Conservation (phyloP, 192 early-diverging fungal species). For the Backusella tarrabulga region DNA sequence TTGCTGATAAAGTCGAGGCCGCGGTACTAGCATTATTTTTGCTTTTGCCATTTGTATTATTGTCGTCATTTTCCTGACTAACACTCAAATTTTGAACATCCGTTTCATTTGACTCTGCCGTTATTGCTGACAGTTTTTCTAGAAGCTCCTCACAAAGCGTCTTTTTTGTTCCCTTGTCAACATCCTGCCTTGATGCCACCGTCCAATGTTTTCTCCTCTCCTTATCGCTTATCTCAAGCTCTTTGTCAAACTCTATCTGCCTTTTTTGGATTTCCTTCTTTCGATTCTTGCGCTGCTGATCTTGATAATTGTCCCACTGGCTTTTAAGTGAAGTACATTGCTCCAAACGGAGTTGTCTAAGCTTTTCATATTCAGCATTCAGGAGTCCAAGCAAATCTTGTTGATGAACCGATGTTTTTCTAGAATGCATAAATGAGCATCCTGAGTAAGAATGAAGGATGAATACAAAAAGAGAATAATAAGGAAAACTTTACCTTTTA, state of each 20-base stretch:
- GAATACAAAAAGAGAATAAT: not conserved
- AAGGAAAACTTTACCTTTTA: not conserved
- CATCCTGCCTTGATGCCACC: not conserved
- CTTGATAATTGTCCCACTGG: slow-evolving; percentile 9
- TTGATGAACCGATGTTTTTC: not conserved
- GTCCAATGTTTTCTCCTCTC: slow-evolving; percentile 7
- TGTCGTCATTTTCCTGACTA: not conserved
- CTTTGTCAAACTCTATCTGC: slow-evolving; percentile 12
- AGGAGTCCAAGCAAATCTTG: not conserved
- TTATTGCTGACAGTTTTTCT: not conserved
- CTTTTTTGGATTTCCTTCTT: slow-evolving; percentile 8
- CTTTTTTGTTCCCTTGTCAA: not conserved
- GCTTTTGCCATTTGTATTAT: not conserved
- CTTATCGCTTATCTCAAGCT: not conserved
- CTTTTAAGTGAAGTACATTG: slow-evolving; percentile 6
- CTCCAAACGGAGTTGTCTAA: not conserved
- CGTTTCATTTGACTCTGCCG: not conserved
- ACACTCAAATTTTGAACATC: not conserved
- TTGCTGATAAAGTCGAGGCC: not conserved
- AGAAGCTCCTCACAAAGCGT: not conserved
- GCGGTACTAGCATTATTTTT: not conserved
- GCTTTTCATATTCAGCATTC: slow-evolving; percentile 12
- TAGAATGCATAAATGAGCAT: not conserved
- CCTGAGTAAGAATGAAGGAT: not conserved
- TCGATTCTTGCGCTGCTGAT: slow-evolving; percentile 3